Conservation (phyloP, 805 yeast genomes). For the Ascoidea tarda region DNA sequence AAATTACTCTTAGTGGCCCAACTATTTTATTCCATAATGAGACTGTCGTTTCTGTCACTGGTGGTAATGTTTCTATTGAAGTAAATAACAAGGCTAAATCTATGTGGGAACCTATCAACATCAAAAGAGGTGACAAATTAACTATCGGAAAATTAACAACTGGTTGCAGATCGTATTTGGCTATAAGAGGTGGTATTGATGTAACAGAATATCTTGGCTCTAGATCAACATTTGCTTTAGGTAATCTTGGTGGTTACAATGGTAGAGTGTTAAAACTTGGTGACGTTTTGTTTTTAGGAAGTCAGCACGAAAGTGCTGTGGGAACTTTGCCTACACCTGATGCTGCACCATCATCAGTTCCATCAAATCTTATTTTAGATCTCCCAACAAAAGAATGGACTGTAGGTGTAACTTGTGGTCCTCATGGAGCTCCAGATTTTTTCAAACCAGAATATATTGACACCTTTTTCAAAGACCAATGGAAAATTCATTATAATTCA, state of each 20-base stretch:
- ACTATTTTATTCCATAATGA: constrained; percentile 72
- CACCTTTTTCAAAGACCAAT: constrained; percentile 60
- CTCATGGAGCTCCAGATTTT: constrained; percentile 96
- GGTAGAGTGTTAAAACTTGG: constrained; percentile 88
- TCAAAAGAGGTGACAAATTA: constrained; percentile 65
- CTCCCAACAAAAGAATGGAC: constrained; percentile 50
- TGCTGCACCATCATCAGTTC: constrained; percentile 33
- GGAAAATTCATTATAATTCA: constrained; percentile 97
- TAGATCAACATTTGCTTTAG: constrained; percentile 73
- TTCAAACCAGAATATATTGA: constrained; percentile 62
- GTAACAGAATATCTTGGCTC: constrained; percentile 91
- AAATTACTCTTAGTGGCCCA: constrained; percentile 81
- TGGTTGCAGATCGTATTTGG: constrained; percentile 86
- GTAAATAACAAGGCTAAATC: constrained; percentile 35
- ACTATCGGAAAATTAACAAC: constrained; percentile 65
- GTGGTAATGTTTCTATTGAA: constrained; percentile 62
- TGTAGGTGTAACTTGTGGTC: constrained; percentile 93
- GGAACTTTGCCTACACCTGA: constrained; percentile 64
- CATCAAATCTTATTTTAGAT: constrained; percentile 33
- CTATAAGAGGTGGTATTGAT: constrained; percentile 87
- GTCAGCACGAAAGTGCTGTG: constrained; percentile 50
- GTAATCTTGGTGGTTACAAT: constrained; percentile 79
- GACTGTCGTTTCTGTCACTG: constrained; percentile 68
- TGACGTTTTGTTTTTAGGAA: constrained; percentile 75
- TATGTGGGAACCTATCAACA: constrained; percentile 61